Evolutionary conservation across 768 basidiomycete genomes (phyloP), one percentile per base, ranked within the genome.

Genomic region (Suillus ampliporus): DNA sequence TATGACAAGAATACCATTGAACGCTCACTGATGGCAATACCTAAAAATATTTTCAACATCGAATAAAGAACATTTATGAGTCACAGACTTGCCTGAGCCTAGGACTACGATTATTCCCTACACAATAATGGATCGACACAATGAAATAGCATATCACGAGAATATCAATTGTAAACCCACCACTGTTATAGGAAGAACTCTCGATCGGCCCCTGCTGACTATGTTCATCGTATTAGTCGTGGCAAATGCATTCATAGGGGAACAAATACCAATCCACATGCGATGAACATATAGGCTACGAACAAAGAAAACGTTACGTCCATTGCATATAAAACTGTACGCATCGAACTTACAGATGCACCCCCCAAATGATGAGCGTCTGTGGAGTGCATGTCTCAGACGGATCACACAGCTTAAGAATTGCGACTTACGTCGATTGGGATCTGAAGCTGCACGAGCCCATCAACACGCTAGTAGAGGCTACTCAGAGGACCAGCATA

Each of bases 261-360:
- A 15, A 23, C 17, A 57, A 23, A 41, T 40, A 57, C 56, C 35
- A 40, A 57, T 57, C 56, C 56, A 57, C 15, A 57, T 37, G 37
- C 56, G 56, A 17, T 57, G 35, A 13, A 13, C 56, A 23, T 57
- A 57, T 14, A 41, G 19, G 14, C 56, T 40, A 23, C 9, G 5
- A 14, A 15, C 10, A 10, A 21, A 17, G 17, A 35, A 37, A 13
- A n/a, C 35, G 11, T 37, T 4, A 56, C 11, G n/a, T 34, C 35
- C n/a, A 13, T 8, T 37, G n/a, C 35, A 52, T 31, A 31, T 31
- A 31, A 31, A 3, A 31, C 6, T 31, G 31, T 31, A 31, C 31
- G 31, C 51, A 52, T 11, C 34, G 40, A 38, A 40, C n/a, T 37
- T 56, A 38, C 35, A 56, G 4, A 38, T 56, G 35, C 8, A 56